Percentiles rank a stretch among this genome's conserved stretches.
Evolutionary conservation across 768 basidiomycete species (phyloP).

Genomic region (Ramaria sp.): DNA sequence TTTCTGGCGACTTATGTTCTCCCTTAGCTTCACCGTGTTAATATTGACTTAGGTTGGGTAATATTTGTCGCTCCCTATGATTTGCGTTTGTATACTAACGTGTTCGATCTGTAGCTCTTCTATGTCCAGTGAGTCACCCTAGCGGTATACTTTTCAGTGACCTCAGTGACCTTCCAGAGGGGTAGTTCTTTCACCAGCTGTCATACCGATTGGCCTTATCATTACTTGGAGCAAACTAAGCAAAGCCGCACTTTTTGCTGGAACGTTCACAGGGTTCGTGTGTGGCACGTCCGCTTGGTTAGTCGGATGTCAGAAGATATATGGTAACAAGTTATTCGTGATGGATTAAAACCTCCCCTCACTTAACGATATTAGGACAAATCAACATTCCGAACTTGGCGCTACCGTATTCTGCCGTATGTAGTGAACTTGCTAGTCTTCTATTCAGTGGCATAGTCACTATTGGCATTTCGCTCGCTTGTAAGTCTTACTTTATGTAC

Average conservation of each 20-base stretch:
- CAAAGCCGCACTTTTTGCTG: conserved; percentile 27
- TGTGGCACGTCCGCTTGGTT: conserved; percentile 30
- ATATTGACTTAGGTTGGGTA: conserved; percentile 38
- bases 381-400: conserved; percentile 28
- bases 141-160: background rate
- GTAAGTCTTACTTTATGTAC: conserved; percentile 15
- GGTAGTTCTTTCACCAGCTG: conserved; percentile 37
- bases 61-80: conserved; percentile 5
- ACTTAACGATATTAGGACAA: conserved; percentile 17
- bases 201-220: conserved; percentile 37
- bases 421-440: conserved; percentile 27
- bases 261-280: conserved; percentile 27
- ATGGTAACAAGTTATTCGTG: conserved; percentile 19
- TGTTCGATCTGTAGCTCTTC: conserved; percentile 22
- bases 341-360: background rate
- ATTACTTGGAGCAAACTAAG: conserved; percentile 38
- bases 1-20: background rate
- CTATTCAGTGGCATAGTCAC: conserved; percentile 28
- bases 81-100: background rate
- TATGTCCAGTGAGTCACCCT: conserved; percentile 31
- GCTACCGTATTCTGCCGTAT: conserved; percentile 29
- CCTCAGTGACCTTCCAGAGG: conserved; percentile 21
- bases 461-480: conserved; percentile 24
- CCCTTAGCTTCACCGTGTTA: conserved; percentile 30
- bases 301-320: conserved; percentile 40